Evolutionary conservation across 108 stramenopile species (phyloP).

Genomic region (Skeletonema grethae): DNA sequence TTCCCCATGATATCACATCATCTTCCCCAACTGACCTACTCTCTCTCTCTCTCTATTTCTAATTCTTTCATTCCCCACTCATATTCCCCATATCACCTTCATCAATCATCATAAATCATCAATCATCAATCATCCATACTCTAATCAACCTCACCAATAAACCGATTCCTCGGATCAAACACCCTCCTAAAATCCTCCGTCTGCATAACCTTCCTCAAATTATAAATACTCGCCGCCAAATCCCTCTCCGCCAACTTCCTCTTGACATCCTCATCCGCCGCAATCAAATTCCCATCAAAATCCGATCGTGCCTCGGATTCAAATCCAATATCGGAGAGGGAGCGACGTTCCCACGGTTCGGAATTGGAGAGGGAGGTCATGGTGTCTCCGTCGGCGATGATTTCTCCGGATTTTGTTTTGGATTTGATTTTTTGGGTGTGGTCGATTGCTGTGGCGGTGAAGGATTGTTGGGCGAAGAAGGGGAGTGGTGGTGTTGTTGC

Average conservation of each 20-base stretch:
- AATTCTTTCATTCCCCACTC: no score
- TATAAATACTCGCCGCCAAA: slow-evolving; percentile 65
- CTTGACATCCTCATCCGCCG: slow-evolving; percentile 38
- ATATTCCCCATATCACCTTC: no score
- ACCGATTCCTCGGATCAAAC: slow-evolving; percentile 81
- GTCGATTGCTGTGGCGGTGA: slow-evolving; percentile 9
- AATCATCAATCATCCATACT: no score
- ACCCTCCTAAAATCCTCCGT: slow-evolving; percentile 74
- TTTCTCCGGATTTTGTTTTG: slow-evolving; percentile 28
- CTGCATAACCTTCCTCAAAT: slow-evolving; percentile 59
- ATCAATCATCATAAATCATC: no score
- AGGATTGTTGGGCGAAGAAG: slow-evolving; percentile 25
- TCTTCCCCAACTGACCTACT: no score
- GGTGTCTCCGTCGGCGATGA: slow-evolving; percentile 74
- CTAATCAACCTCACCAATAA: slow-evolving; percentile 77
- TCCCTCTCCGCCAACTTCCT: slow-evolving; percentile 61
- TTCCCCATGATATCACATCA: no score
- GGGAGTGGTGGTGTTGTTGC: slow-evolving; percentile 9
- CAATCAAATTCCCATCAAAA: slow-evolving; percentile 46
- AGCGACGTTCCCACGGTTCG: slow-evolving; percentile 75
- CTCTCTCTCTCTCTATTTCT: no score
- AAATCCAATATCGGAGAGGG: slow-evolving; percentile 29
- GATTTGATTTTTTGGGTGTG: slow-evolving; percentile 39
- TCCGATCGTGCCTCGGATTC: slow-evolving; percentile 27
- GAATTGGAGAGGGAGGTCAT: slow-evolving; percentile 74